These are phyloP conservation scores for Lentinula novae-zelandiae DNA, from an alignment of 1,284 basidiomycete genomes.

Conservation along the genomic window DNA sequence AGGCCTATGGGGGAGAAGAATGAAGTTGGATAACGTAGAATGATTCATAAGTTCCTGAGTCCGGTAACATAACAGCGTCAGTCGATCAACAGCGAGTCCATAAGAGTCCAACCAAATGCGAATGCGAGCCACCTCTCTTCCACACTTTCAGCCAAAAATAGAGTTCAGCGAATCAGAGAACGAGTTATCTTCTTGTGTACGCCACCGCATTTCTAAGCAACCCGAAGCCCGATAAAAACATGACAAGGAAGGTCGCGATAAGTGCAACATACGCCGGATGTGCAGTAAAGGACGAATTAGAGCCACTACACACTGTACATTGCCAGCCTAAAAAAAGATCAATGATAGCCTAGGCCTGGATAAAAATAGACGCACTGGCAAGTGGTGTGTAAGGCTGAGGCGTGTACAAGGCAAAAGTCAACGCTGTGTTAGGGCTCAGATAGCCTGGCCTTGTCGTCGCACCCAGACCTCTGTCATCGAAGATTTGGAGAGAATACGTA, in stretches of 20 bases:
- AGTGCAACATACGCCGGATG: slow-evolving; percentile 68
- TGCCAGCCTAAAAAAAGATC: slow-evolving; percentile 59
- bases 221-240: slow-evolving; percentile 70
- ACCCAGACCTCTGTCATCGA: slow-evolving; percentile 68
- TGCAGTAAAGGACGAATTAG: slow-evolving; percentile 29
- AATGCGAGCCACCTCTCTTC: not conserved
- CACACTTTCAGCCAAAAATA: not conserved
- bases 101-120: not conserved
- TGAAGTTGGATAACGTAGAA: not conserved
- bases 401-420: slow-evolving; percentile 84
- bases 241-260: slow-evolving; percentile 64
- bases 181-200: not conserved
- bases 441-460: slow-evolving; percentile 60
- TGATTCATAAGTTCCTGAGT: not conserved
- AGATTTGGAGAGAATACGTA: slow-evolving; percentile 63
- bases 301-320: slow-evolving; percentile 64
- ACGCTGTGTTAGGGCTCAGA: slow-evolving; percentile 64
- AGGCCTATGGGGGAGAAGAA: not conserved
- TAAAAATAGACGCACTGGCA: slow-evolving; percentile 47
- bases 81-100: not conserved
- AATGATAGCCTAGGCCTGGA: slow-evolving; percentile 5
- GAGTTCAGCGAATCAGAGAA: too few species aligned
- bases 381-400: slow-evolving; percentile 76
- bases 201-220: slow-evolving; percentile 40
- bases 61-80: slow-evolving; percentile 1